These are phyloP conservation scores for Debaryomycetaceae sp. DNA, from an alignment of 1,139 yeast species.

Conservation along the genomic window DNA sequence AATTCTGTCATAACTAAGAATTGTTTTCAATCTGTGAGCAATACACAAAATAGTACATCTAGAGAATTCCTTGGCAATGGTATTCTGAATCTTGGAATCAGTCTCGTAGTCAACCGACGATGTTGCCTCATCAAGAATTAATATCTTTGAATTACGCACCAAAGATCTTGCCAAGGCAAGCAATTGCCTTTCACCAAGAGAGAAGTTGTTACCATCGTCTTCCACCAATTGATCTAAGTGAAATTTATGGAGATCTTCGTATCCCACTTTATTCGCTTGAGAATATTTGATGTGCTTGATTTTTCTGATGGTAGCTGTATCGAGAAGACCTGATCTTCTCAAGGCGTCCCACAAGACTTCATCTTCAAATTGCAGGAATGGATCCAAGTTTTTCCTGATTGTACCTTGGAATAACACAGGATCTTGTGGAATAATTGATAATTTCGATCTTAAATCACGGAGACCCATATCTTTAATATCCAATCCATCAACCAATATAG, in stretches of 20 bases:
- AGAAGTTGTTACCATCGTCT: conserved; percentile 53
- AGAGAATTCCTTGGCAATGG: conserved; percentile 43
- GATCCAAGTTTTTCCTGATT: conserved; percentile 41
- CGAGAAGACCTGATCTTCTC: conserved; percentile 42
- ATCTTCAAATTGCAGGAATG: conserved; percentile 36
- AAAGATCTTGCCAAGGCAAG: conserved; percentile 53
- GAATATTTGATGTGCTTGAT: conserved; percentile 16
- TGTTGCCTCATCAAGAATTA: conserved; percentile 56
- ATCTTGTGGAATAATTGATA: conserved; percentile 46
- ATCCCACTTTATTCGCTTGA: conserved; percentile 12
- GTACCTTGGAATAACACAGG: conserved; percentile 42
- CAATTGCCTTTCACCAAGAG: conserved; percentile 54
- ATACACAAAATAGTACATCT: conserved; percentile 52
- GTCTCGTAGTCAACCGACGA: conserved; percentile 58
- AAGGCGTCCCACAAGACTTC: conserved; percentile 43
- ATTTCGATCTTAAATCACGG: conserved; percentile 27
- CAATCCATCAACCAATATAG: conserved; percentile 75
- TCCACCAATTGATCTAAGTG: conserved; percentile 51
- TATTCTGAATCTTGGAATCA: conserved; percentile 47
- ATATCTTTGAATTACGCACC: conserved; percentile 47
- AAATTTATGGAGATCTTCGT: conserved; percentile 39
- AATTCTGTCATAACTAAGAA: conserved; percentile 48
- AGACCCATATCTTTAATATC: conserved; percentile 58
- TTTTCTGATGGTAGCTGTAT: conserved; percentile 19
- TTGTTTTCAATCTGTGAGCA: conserved; percentile 55